Evolutionary conservation across 2,329 filamentous ascomycete species (phyloP).

Genomic region (Ambrosiella cleistominuta): DNA sequence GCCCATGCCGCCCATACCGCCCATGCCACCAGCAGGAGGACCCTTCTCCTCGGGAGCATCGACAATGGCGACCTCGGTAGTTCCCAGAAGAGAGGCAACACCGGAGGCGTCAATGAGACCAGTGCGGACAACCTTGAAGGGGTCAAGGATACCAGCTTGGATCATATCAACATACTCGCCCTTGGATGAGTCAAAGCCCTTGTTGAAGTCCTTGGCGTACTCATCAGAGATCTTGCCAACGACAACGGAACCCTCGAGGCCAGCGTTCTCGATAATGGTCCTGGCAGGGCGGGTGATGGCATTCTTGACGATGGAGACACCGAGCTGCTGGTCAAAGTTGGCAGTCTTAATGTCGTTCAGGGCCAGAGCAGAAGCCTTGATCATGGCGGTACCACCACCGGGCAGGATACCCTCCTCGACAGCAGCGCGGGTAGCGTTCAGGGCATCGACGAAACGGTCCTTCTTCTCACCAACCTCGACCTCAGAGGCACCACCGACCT

Average conservation of each 20-base stretch:
- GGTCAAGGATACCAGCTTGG: conserved; percentile 85
- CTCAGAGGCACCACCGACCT: conserved; percentile 92
- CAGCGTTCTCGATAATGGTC: conserved; percentile 95
- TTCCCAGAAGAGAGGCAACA: conserved; percentile 91
- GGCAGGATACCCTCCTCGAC: conserved; percentile 98
- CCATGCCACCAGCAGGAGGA: conserved; percentile 48
- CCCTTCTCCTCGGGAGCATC: conserved; percentile 91
- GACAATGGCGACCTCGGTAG: conserved; percentile 94
- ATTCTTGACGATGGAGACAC: conserved; percentile 93
- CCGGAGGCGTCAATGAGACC: conserved; percentile 87
- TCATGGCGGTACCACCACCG: conserved; percentile 90
- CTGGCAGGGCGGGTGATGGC: conserved; percentile 91
- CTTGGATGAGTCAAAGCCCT: conserved; percentile 89
- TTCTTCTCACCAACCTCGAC: conserved; percentile 99
- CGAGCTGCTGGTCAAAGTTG: conserved; percentile 99
- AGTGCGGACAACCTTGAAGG: conserved; percentile 97
- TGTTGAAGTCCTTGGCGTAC: conserved; percentile 85
- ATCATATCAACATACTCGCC: conserved; percentile 99
- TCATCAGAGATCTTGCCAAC: conserved; percentile 98
- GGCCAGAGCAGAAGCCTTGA: conserved; percentile 89
- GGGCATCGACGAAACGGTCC: conserved; percentile 94
- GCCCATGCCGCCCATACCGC: conserved; percentile 42
- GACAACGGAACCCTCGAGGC: conserved; percentile 84
- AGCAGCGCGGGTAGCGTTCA: conserved; percentile 94
- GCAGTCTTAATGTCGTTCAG: conserved; percentile 63